Evolutionary conservation across 768 basidiomycete species (phyloP), one percentile per base, ranked within the genome.

Genomic region (Lactarius pseudohatsudake): DNA sequence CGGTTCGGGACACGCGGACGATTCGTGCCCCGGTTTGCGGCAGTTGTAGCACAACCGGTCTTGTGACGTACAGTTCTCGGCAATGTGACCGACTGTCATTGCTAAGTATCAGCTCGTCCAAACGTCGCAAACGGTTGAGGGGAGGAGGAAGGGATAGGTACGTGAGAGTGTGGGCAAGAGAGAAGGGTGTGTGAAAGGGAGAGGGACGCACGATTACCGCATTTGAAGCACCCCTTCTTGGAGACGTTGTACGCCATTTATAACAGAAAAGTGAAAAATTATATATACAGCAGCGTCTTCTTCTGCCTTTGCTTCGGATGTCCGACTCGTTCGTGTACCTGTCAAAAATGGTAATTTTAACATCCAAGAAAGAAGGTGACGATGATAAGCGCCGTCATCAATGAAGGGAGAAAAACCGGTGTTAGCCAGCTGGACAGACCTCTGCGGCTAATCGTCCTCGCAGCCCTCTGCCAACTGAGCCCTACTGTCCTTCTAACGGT

Each of bases 31-130:
- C n/a, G 93, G 90, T 75, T 94, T 91, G 70, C 92, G 88, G 77
- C 94, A 96, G 76, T 96, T 96, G 80, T 94, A 96, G 79, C 94
- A 96, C 66, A 96, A 85, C 72, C 92, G 86, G 76, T 91, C 86
- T 73, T 91, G 90, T 69, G 91, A 92, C 56, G 92, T 84, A 76
- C 94, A 96, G 73, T 89, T 91, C 82, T 94, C 92, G 73, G 94
- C 94, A 73, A 96, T 91, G 77, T 96, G 94, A 57, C 94, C 94
- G 75, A 95, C 94, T 95, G 72, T 62, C 15, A 64, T 41, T 32
- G 47, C 65, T 59, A 43, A 68, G 66, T 58, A 67, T 70, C 61
- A 71, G 34, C 53, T 69, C 69, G 66, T 57, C 57, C 60, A 59
- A 58, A 70, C 65, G 59, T 8, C 3, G 36, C 11, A 38, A 38